Evolutionary conservation across 441 rosid genomes (phyloP).

Genomic region (Manihot esculenta): DNA sequence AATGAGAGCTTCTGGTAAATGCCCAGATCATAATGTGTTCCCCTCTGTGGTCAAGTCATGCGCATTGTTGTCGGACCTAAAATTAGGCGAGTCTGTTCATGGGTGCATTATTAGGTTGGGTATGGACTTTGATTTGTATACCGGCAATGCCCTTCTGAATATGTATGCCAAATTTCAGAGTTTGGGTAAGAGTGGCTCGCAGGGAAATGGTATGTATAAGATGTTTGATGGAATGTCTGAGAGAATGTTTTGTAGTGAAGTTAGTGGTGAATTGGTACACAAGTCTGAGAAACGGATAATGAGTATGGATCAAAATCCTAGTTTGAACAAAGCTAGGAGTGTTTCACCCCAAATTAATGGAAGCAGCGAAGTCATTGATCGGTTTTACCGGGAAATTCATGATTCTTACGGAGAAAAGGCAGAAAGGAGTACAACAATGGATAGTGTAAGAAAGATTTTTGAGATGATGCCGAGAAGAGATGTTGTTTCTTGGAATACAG

Average conservation of each 20-base stretch:
- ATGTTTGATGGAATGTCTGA: slow-evolving; percentile 44
- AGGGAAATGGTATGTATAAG: neutral
- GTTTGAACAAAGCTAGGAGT: neutral
- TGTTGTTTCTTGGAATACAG: slow-evolving; percentile 44
- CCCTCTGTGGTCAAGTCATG: slow-evolving; percentile 72
- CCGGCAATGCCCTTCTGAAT: slow-evolving; percentile 78
- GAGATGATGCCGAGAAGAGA: slow-evolving; percentile 40
- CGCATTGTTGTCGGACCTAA: slow-evolving; percentile 49
- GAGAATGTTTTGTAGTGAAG: slow-evolving; percentile 11
- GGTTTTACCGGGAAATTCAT: neutral
- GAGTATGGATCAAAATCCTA: slow-evolving; percentile 3
- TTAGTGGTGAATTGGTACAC: neutral
- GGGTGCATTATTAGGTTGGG: slow-evolving; percentile 66
- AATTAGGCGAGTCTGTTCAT: slow-evolving; percentile 75
- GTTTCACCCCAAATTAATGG: slow-evolving; percentile 7
- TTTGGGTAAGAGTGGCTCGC: neutral
- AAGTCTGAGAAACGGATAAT: slow-evolving; percentile 7
- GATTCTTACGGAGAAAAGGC: neutral
- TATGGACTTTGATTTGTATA: slow-evolving; percentile 59
- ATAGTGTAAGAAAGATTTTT: slow-evolving; percentile 49
- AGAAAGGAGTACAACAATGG: slow-evolving; percentile 25
- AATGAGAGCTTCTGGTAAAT: slow-evolving; percentile 58
- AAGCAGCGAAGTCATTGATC: slow-evolving; percentile 2
- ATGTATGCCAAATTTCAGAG: slow-evolving; percentile 59
- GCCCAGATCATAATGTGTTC: slow-evolving; percentile 63